Percentiles rank a stretch among this genome's conserved stretches.
Conservation (phyloP, 306 rosid genomes). For the Malus sylvestris region DNA sequence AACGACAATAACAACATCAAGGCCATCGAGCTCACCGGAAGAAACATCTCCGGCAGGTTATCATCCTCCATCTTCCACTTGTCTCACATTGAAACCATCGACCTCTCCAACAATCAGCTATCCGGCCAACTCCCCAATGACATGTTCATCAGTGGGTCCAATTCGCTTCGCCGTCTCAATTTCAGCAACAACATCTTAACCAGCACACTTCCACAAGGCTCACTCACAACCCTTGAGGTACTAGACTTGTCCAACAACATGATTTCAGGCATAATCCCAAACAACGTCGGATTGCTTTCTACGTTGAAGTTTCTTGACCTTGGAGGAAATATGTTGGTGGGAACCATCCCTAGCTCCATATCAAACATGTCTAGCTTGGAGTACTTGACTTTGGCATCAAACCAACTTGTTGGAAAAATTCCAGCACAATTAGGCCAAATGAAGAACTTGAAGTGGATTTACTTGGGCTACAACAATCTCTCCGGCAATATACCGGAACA, state of each 20-base stretch:
- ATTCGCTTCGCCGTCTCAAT: conserved; percentile 51
- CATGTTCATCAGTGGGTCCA: conserved; percentile 13
- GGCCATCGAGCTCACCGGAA: conserved; percentile 41
- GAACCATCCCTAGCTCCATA: conserved; percentile 59
- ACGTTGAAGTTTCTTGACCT: conserved; percentile 60
- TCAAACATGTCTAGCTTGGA: conserved; percentile 47
- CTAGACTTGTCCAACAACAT: conserved; percentile 88
- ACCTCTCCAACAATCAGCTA: conserved; percentile 74
- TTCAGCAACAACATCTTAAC: conserved; percentile 84
- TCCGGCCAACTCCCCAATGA: conserved; percentile 30
- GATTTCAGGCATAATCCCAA: conserved; percentile 62
- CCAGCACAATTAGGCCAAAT: conserved; percentile 40
- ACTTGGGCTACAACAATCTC: conserved; percentile 82
- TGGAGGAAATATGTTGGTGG: conserved; percentile 70
- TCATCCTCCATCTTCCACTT: conserved; percentile 47
- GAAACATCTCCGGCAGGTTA: conserved; percentile 56
- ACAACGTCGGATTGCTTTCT: conserved; percentile 43
- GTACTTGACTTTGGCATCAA: conserved; percentile 74
- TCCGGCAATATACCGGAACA: conserved; percentile 67
- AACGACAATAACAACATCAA: conserved; percentile 31
- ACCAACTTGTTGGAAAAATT: conserved; percentile 59
- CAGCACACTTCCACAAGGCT: conserved; percentile 48
- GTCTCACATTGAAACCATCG: conserved; percentile 34
- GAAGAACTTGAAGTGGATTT: conserved; percentile 68
- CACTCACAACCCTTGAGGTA: conserved; percentile 34